These are phyloP conservation scores for Orbilia javanica DNA, from an alignment of 2,329 filamentous ascomycete genomes.

Conservation along the genomic window DNA sequence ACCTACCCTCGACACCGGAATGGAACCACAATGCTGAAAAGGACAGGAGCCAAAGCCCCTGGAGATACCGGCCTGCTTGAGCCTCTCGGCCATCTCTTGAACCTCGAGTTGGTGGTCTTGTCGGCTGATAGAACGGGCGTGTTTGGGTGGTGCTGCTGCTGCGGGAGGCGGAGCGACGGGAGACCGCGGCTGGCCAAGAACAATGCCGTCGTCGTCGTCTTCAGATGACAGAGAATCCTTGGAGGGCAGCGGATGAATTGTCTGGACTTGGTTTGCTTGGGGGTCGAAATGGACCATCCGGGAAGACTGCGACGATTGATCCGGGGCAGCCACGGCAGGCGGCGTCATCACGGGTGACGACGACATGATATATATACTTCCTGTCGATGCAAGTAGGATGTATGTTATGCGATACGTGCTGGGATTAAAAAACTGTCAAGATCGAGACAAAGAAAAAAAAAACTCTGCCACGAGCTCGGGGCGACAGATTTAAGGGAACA, in stretches of 20 bases:
- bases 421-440: background rate
- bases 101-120: constrained; percentile 45
- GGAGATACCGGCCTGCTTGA: constrained; percentile 45
- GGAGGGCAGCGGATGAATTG: constrained; percentile 30
- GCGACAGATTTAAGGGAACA: no score
- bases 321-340: constrained; percentile 31
- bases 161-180: constrained; percentile 13
- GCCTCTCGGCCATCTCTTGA: constrained; percentile 54
- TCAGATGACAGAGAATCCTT: constrained; percentile 14
- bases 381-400: no score
- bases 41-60: constrained; percentile 42
- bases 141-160: no score
- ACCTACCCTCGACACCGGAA: constrained; percentile 52
- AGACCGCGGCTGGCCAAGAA: constrained; percentile 10
- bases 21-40: constrained; percentile 44
- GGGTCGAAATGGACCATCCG: constrained; percentile 56
- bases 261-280: constrained; percentile 49
- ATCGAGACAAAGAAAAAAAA: background rate
- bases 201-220: constrained; percentile 20
- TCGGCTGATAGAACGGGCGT: constrained; percentile 44
- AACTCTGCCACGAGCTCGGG: constrained; percentile 18
- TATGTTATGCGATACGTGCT: no score
- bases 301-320: constrained; percentile 6
- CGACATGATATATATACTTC: constrained; percentile 32
- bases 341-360: constrained; percentile 42